phyloP scores from a whole-genome alignment of 805 yeast species.

The Priceomyces medius region DNA sequence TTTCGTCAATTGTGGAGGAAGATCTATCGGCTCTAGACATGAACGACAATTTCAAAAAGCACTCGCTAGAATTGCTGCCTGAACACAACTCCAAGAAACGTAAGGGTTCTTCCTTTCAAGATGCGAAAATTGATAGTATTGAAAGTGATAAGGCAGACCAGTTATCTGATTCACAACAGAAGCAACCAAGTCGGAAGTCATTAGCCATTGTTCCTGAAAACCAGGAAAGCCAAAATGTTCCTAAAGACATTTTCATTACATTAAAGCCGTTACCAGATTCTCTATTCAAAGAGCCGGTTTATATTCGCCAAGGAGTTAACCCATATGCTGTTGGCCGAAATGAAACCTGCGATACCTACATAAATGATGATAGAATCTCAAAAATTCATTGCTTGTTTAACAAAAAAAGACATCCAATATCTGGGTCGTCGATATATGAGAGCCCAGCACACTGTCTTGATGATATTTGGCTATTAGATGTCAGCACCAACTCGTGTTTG shows the following conservation, averaged over 20 bases:
- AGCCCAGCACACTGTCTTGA: conserved; percentile 73
- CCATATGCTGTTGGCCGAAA: conserved; percentile 75
- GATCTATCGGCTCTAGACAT: neutral
- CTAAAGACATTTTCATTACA: conserved; percentile 63
- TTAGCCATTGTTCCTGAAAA: neutral
- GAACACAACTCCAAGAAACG: neutral
- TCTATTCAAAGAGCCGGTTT: conserved; percentile 45
- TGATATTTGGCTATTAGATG: conserved; percentile 78
- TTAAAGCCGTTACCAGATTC: conserved; percentile 53
- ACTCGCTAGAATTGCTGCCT: neutral
- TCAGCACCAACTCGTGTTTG: conserved; percentile 76
- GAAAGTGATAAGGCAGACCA: neutral
- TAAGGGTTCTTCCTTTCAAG: neutral
- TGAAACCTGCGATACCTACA: conserved; percentile 56
- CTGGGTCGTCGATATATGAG: conserved; percentile 51
- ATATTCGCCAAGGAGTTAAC: conserved; percentile 65
- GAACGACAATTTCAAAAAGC: neutral
- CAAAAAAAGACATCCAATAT: conserved; percentile 60
- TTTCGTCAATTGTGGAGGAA: neutral
- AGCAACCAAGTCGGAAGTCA: neutral
- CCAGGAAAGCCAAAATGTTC: conserved; percentile 19
- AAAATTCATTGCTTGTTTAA: conserved; percentile 75
- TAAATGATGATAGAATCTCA: conserved; percentile 76
- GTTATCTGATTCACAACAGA: neutral
- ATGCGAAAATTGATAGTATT: too few species aligned